Evolutionary conservation across 768 basidiomycete species (phyloP).

Genomic region (Mycena haematopus): DNA sequence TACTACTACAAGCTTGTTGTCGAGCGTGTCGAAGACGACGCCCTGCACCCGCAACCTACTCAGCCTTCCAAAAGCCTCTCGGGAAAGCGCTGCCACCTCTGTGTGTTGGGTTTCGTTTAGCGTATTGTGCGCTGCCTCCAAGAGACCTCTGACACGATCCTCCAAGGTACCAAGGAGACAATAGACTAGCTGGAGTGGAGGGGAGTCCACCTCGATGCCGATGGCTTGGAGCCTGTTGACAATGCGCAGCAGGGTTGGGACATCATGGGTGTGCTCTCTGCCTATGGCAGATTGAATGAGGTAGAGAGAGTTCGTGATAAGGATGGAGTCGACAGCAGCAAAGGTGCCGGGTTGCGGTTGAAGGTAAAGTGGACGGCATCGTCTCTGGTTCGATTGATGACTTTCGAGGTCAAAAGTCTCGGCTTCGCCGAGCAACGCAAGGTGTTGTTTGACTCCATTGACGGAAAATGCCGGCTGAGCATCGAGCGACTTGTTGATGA

Average conservation of each 20-base stretch:
- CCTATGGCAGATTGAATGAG: background rate
- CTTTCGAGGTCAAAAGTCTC: background rate
- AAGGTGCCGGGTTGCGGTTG: background rate
- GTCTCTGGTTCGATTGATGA: background rate
- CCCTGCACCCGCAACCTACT: slow-evolving; percentile 1
- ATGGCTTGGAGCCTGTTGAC: background rate
- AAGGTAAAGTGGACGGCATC: slow-evolving; percentile 1
- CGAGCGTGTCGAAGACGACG: slow-evolving; percentile 9
- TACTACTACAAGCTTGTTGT: no score
- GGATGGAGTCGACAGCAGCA: slow-evolving; percentile 9
- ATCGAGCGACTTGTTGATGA: background rate
- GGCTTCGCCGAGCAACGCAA: background rate
- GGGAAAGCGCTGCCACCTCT: slow-evolving; percentile 1
- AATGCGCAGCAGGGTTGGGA: background rate
- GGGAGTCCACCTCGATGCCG: background rate
- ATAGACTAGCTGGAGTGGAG: background rate
- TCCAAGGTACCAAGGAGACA: slow-evolving; percentile 4
- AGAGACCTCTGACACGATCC: background rate
- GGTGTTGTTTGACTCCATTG: no score
- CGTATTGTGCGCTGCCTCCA: slow-evolving; percentile 6
- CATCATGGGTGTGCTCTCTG: background rate
- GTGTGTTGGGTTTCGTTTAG: slow-evolving; percentile 5
- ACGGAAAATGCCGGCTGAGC: background rate
- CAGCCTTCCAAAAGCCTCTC: slow-evolving; percentile 5
- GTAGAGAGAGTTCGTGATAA: background rate